phyloP scores from a whole-genome alignment of 148 eudicot species.

The Dysphania ambrosioides region DNA sequence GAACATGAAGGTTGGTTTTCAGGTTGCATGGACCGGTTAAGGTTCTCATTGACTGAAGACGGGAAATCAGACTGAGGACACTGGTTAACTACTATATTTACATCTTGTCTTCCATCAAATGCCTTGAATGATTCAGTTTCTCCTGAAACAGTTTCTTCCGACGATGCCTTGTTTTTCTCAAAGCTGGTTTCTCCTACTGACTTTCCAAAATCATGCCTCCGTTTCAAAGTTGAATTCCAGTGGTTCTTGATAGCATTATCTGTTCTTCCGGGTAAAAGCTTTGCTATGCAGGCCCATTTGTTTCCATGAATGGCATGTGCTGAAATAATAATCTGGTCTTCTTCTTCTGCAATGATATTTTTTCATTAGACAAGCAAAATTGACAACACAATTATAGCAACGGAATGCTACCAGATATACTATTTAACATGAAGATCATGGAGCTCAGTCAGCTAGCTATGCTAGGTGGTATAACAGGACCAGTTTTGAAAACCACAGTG shows the following conservation, averaged over 20 bases:
- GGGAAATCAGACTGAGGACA: conserved; percentile 27
- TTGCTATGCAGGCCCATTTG: conserved; percentile 83
- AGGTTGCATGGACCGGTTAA: conserved; percentile 17
- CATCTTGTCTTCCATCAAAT: conserved; percentile 29
- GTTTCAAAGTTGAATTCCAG: conserved; percentile 81
- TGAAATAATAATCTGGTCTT: conserved; percentile 52
- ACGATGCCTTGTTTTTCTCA: conserved; percentile 49
- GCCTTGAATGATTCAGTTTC: conserved; percentile 39
- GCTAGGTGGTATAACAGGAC: neutral
- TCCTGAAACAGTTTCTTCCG: conserved; percentile 64
- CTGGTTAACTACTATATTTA: conserved; percentile 23
- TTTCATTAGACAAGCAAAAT: conserved; percentile 3
- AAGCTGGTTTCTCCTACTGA: conserved; percentile 33
- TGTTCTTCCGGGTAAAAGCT: conserved; percentile 80
- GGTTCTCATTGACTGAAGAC: conserved; percentile 14
- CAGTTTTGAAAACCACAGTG: neutral
- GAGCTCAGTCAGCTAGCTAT: neutral
- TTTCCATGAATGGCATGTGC: conserved; percentile 82
- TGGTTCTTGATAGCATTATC: conserved; percentile 88
- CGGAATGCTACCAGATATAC: neutral
- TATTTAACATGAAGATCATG: neutral
- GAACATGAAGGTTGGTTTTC: conserved; percentile 19
- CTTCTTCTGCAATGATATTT: conserved; percentile 56
- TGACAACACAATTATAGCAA: neutral
- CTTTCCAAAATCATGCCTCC: conserved; percentile 35